Evolutionary conservation across 2,329 filamentous ascomycete species (phyloP), one percentile per base, ranked within the genome.

Genomic region (Metarhizium rileyi): DNA sequence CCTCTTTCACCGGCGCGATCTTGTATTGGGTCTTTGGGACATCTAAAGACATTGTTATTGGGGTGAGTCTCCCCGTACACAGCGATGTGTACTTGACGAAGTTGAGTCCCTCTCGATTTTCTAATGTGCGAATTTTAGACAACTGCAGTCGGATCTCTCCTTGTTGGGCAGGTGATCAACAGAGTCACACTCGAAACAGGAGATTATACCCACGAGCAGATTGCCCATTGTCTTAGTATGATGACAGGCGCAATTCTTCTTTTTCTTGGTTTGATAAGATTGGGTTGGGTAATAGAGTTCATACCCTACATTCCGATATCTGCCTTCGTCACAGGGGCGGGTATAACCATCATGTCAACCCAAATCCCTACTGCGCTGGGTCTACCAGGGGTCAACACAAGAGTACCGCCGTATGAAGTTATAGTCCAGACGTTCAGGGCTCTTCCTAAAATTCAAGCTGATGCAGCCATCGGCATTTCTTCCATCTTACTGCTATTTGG

Each of bases 11-110:
- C 64, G 87, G 87, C 46, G 85, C 87, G 28, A 68, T 88, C 47
- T 73, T 89, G 47, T 91, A 91, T 68, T 90, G 86, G 86, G 78
- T 88, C 50, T 90, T 90, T 61, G 87, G 85, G 33, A 90, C 86
- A 0, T 90, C 87, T 7, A 90, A 90, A 61, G 87, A 91, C 63
- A 90, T 91, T 62, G 88, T 86, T 9, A 90, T 90, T 51, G 86
- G 86, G 25, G 71, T 74, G 63, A 36, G 70, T 56, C 30, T 18
- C 9, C 16, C n/a, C 12, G 27, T n/a, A n/a, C n/a, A n/a, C n/a
- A n/a, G n/a, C n/a, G n/a, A n/a, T n/a, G n/a, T n/a, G n/a, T n/a
- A n/a, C n/a, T n/a, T n/a, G n/a, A n/a, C n/a, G n/a, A n/a, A n/a
- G n/a, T n/a, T n/a, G n/a, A n/a, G n/a, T n/a, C n/a, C n/a, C n/a